Evolutionary conservation across 2,329 filamentous ascomycete species (phyloP), one percentile per base, ranked within the genome.

Genomic region (Ophiostoma himal-ulmi): DNA sequence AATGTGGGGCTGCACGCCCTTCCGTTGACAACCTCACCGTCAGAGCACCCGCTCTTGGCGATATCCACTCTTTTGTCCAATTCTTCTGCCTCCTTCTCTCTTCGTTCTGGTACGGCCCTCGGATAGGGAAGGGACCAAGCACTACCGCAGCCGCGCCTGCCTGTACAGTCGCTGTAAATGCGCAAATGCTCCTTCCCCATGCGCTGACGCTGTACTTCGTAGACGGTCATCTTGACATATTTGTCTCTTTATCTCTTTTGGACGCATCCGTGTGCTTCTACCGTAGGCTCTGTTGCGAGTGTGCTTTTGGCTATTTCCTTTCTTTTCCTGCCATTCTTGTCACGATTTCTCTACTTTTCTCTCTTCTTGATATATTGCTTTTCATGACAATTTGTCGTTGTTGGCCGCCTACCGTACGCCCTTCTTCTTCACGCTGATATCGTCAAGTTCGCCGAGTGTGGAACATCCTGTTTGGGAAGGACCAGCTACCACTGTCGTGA

Each of bases 1-100:
- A 34, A 67, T 22, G 71, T 72, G 71, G 71, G 70, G 66, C 70
- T 5, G 41, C 52, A 52, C 71, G 71, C 71, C 71, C 71, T 73
- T 73, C 34, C 22, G 52, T 71, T 73, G 71, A 73, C 71, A 73
- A 73, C 70, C 64, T 68, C 60, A 11, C 52, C 62, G 44, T 37
- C 68, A n/a, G 30, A 17, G 22, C 66, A 68, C 68, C 71, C 70
- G 70, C 70, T 62, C 67, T 57, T 65, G 64, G 66, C 37, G 26
- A 54, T 39, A 30, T 4, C 68, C 64, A 26, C 52, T 57, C 11
- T 26, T 57, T 57, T 57, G 5, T 57, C 52, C 52, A 57, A 57
- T 57, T 54, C 68, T 44, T 71, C 70, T 71, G 67, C 34, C 70
- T 54, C 39, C 64, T 69, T 71, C 70, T 68, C 11, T 65, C 37